These are phyloP conservation scores for Inosperma sp. DNA, from an alignment of 768 basidiomycete genomes.

Conservation along the genomic window DNA sequence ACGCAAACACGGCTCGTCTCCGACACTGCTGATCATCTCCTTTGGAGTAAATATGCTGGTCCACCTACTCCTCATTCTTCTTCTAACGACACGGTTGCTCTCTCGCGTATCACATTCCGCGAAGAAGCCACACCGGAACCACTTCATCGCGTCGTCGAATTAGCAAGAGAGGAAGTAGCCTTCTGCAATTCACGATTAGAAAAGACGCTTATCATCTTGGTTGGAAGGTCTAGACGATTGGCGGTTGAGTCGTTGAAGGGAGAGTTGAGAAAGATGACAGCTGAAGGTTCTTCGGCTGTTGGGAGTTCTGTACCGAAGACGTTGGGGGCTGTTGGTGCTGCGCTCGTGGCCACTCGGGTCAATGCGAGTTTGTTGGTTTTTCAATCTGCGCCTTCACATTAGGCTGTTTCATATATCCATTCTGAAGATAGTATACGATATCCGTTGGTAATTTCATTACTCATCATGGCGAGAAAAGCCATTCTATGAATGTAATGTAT, in stretches of 20 bases:
- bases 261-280: constrained; percentile 53
- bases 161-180: constrained; percentile 26
- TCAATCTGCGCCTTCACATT: no score
- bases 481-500: no score
- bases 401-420: no score
- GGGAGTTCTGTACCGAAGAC: constrained; percentile 56
- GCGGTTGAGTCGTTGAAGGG: constrained; percentile 48
- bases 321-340: constrained; percentile 67
- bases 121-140: constrained; percentile 44
- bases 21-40: constrained; percentile 73
- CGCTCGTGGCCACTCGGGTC: constrained; percentile 49
- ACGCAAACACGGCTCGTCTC: constrained; percentile 69
- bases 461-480: no score
- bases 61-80: constrained; percentile 23
- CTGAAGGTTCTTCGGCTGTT: constrained; percentile 37
- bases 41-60: constrained; percentile 64
- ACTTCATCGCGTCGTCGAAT: constrained; percentile 48
- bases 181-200: constrained; percentile 19
- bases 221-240: constrained; percentile 69
- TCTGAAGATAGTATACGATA: no score
- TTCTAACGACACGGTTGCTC: constrained; percentile 35
- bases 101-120: constrained; percentile 58
- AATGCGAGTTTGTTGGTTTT: constrained; percentile 49
- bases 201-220: constrained; percentile 52
- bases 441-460: no score